Conservation (phyloP, 2,329 filamentous ascomycete genomes). For the Colletotrichum tanaceti region DNA sequence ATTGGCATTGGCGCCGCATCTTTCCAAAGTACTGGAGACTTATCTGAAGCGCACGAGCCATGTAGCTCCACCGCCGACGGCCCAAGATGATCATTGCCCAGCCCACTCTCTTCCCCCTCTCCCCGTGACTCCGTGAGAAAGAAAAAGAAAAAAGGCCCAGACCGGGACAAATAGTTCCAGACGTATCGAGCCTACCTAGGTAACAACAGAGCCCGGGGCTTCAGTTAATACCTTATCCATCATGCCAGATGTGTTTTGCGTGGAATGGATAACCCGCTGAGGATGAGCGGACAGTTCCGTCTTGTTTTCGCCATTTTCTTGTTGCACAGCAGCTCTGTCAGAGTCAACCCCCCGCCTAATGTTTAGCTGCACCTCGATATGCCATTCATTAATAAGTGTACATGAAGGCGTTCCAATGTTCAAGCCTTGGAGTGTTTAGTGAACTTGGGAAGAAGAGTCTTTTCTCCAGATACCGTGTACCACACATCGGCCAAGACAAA, state of each 20-base stretch:
- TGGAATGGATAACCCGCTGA: constrained; percentile 21
- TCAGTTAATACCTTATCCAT: constrained; percentile 28
- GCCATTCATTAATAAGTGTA: background rate
- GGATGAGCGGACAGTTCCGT: constrained; percentile 3
- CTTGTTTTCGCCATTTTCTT: no score
- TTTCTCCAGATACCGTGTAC: background rate
- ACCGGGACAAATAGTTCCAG: constrained; percentile 19
- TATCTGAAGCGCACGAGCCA: constrained; percentile 29
- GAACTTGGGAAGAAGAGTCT: no score
- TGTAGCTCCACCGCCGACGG: constrained; percentile 18
- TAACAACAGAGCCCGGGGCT: background rate
- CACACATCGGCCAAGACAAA: background rate
- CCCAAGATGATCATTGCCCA: constrained; percentile 15
- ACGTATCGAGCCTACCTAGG: constrained; percentile 17
- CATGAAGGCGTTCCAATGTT: background rate
- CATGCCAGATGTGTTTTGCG: constrained; percentile 21
- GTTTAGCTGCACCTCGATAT: background rate
- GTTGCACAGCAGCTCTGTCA: background rate
- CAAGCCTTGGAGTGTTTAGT: background rate
- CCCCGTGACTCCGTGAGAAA: no score
- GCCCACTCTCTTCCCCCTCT: background rate
- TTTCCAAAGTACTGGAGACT: constrained; percentile 37
- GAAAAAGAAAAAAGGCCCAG: constrained; percentile 14
- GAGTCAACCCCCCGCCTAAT: background rate
- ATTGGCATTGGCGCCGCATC: constrained; percentile 18